Evolutionary conservation across 371 early-diverging fungal genomes (phyloP).

Genomic region (Circinella minor): DNA sequence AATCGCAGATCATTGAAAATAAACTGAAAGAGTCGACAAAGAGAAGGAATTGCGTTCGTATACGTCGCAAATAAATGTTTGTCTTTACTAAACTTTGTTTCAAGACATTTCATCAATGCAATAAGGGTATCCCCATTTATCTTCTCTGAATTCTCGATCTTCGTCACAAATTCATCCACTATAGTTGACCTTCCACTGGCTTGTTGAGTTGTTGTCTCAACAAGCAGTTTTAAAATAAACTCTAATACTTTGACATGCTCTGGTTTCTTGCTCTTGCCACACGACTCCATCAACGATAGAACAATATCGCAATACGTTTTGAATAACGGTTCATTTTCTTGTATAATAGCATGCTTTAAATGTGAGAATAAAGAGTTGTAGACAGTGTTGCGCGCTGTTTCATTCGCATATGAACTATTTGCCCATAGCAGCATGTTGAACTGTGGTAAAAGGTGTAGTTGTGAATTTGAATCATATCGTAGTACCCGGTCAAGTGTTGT

Average conservation of each 20-base stretch:
- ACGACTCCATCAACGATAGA: conserved; percentile 5
- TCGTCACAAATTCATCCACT: background rate
- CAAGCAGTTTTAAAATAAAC: background rate
- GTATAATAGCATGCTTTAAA: background rate
- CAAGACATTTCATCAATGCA: background rate
- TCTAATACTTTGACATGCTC: conserved; percentile 11
- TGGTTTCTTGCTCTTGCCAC: background rate
- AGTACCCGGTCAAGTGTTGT: conserved; percentile 8
- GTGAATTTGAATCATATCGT: background rate
- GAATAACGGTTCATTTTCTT: background rate
- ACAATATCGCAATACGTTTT: conserved; percentile 1
- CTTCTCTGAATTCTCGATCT: background rate
- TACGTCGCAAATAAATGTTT: conserved; percentile 10
- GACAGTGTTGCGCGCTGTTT: conserved; percentile 5
- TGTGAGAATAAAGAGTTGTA: conserved; percentile 9
- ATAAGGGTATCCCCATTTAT: background rate
- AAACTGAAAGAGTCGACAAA: conserved; percentile 10
- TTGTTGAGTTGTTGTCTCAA: background rate
- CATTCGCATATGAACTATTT: conserved; percentile 10
- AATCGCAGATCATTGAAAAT: background rate
- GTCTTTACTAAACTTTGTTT: background rate
- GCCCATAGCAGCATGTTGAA: conserved; percentile 18
- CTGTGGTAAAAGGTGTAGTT: conserved; percentile 12
- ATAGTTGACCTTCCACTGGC: background rate
- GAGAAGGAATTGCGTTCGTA: conserved; percentile 8